Conservation (phyloP, 2,329 filamentous ascomycete genomes). For the Scytalidium sp. region DNA sequence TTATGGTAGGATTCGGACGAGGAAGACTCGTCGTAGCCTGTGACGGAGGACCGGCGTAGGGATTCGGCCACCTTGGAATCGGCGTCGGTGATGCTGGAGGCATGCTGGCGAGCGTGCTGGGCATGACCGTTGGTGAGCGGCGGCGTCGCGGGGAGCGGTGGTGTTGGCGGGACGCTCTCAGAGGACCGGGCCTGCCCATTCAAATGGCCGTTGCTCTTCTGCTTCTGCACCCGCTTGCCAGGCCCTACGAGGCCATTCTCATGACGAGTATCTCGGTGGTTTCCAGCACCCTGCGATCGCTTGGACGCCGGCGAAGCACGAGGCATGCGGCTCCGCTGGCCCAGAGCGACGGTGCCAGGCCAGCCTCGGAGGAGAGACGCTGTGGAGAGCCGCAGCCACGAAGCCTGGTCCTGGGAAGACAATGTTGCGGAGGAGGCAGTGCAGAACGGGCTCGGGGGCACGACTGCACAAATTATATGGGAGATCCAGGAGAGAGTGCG, state of each 20-base stretch:
- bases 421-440: background rate
- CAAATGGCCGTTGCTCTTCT: constrained; percentile 53
- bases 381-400: background rate
- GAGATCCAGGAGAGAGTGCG: background rate
- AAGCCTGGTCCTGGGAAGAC: background rate
- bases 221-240: constrained; percentile 58
- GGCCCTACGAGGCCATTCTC: constrained; percentile 85
- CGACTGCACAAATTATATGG: background rate
- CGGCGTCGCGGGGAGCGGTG: constrained; percentile 36
- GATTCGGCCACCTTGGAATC: constrained; percentile 32
- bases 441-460: background rate
- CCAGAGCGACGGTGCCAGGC: constrained; percentile 21
- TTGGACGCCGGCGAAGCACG: constrained; percentile 27
- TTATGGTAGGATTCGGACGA: constrained; percentile 45
- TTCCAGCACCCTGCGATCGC: constrained; percentile 42
- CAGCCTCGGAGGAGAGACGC: background rate
- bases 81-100: constrained; percentile 19
- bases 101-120: constrained; percentile 24
- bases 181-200: constrained; percentile 45
- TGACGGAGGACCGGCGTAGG: constrained; percentile 46
- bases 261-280: constrained; percentile 71
- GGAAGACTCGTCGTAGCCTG: constrained; percentile 52
- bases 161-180: constrained; percentile 35
- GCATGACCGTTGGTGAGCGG: constrained; percentile 28
- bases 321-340: constrained; percentile 33